Evolutionary conservation across 2,329 filamentous ascomycete species (phyloP).

Genomic region (Talaromyces sp.): DNA sequence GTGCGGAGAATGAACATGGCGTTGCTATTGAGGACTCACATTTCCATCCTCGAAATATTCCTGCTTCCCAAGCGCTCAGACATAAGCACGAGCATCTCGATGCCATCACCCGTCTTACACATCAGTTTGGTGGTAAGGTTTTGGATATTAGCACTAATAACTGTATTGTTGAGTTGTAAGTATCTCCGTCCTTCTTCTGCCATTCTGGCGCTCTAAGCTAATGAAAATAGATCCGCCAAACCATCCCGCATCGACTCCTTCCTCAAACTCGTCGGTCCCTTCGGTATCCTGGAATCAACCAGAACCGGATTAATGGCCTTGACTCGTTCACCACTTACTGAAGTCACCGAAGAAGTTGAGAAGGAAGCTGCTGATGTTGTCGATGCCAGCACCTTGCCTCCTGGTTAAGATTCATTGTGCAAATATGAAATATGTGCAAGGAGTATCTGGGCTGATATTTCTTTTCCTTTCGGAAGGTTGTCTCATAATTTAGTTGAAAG

Average conservation of each 20-base stretch:
- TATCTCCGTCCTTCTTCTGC: constrained; percentile 23
- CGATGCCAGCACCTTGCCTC: constrained; percentile 88
- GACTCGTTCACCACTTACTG: constrained; percentile 83
- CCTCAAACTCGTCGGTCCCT: constrained; percentile 90
- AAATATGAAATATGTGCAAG: not conserved
- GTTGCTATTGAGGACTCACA: constrained; percentile 46
- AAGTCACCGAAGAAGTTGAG: constrained; percentile 65
- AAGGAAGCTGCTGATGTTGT: constrained; percentile 95
- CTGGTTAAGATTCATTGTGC: constrained; percentile 59
- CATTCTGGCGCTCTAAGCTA: constrained; percentile 6
- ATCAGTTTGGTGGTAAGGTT: constrained; percentile 97
- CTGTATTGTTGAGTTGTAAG: constrained; percentile 96
- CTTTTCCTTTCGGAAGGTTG: not conserved
- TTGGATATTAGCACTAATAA: constrained; percentile 97
- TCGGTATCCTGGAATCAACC: constrained; percentile 94
- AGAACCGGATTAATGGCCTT: constrained; percentile 96
- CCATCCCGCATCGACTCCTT: constrained; percentile 92
- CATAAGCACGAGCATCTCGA: constrained; percentile 98
- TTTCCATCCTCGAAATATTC: constrained; percentile 86
- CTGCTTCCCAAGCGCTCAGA: constrained; percentile 80
- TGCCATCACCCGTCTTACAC: constrained; percentile 91
- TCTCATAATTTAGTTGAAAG: not conserved
- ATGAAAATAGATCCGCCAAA: constrained; percentile 70
- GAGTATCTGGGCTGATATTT: not conserved
- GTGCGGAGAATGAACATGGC: constrained; percentile 42